phyloP scores from a whole-genome alignment of 2,329 filamentous ascomycete species.

The Myriosclerotinia scirpicola region DNA sequence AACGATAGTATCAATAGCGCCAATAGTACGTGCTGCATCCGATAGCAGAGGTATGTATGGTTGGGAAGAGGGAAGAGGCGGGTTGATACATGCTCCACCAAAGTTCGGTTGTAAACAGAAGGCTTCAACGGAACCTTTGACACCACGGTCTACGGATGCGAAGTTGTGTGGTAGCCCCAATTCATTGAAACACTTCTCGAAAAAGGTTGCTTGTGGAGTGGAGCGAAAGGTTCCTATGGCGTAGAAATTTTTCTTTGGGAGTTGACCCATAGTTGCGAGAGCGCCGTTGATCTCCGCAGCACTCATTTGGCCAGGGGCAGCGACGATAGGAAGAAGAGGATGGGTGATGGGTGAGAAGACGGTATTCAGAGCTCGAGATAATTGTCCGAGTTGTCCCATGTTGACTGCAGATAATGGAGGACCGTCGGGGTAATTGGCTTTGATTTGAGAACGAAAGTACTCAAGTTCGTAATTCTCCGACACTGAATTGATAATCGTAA shows the following conservation, averaged over 20 bases:
- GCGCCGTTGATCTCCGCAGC: constrained; percentile 82
- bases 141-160: constrained; percentile 68
- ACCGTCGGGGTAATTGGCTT: constrained; percentile 63
- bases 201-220: constrained; percentile 77
- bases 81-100: constrained; percentile 79
- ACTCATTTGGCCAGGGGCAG: constrained; percentile 81
- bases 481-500: constrained; percentile 75
- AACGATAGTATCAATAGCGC: constrained; percentile 79
- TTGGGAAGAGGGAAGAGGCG: constrained; percentile 59
- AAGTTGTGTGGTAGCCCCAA: constrained; percentile 85
- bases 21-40: constrained; percentile 75
- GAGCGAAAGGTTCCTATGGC: constrained; percentile 71
- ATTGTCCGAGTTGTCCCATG: constrained; percentile 83
- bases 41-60: constrained; percentile 66
- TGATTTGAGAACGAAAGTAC: constrained; percentile 79
- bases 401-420: constrained; percentile 82
- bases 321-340: constrained; percentile 77
- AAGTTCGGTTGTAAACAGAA: constrained; percentile 74
- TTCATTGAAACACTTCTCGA: constrained; percentile 80
- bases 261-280: constrained; percentile 73
- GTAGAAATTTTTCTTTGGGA: constrained; percentile 78
- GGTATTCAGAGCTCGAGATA: constrained; percentile 79
- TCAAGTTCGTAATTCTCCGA: constrained; percentile 90
- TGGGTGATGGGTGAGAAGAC: constrained; percentile 89
- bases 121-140: constrained; percentile 66